A percentile compares a stretch with the other conserved stretches of the same genome.
Evolutionary conservation across 73 alveolate genomes (phyloP).

Genomic region (Diophrys sp.): DNA sequence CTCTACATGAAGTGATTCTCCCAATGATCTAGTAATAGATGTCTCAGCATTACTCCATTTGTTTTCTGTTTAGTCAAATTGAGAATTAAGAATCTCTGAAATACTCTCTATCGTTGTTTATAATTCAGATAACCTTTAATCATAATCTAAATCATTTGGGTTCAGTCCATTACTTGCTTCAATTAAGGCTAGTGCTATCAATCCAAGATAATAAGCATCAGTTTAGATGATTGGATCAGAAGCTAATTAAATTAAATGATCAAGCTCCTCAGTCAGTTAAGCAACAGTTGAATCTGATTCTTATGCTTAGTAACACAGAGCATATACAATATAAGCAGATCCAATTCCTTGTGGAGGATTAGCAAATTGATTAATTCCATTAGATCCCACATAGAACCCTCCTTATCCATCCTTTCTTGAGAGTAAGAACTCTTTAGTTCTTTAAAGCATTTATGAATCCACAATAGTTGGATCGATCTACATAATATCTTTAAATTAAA

Average conservation of each 20-base stretch:
- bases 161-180: conserved; percentile 29
- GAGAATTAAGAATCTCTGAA: conserved; percentile 8
- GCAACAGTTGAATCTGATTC: neutral
- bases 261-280: conserved; percentile 15
- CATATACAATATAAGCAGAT: conserved; percentile 51
- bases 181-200: neutral
- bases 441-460: conserved; percentile 5
- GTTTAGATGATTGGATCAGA: neutral
- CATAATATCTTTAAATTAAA: conserved; percentile 39
- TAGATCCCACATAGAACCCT: conserved; percentile 2
- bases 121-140: conserved; percentile 4
- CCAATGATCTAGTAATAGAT: conserved; percentile 48
- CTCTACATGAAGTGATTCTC: conserved; percentile 24
- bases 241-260: neutral
- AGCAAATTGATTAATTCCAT: conserved; percentile 47
- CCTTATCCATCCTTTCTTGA: conserved; percentile 38
- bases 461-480: conserved; percentile 17
- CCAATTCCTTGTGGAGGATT: conserved; percentile 47
- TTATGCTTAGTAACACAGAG: conserved; percentile 17
- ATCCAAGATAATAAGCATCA: neutral
- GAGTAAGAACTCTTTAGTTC: conserved; percentile 22
- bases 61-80: conserved; percentile 21
- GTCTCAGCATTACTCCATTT: conserved; percentile 31
- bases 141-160: conserved; percentile 28
- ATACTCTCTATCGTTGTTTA: neutral